Base-by-base conservation (phyloP, 2,329 filamentous ascomycete species). In the Neonectria hederae region DNA sequence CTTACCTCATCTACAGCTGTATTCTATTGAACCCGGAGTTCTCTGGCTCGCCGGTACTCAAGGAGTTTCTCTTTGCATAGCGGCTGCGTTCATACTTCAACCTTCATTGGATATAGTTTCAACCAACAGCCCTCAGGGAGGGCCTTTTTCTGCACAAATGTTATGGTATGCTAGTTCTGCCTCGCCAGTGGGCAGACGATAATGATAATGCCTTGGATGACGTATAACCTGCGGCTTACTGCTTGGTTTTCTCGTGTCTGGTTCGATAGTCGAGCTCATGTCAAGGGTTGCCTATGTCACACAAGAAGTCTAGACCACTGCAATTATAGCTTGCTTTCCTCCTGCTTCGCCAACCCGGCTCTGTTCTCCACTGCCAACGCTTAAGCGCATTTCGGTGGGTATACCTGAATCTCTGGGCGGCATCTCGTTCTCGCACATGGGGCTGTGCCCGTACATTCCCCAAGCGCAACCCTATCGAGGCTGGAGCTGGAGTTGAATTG, bases 1-100 rank as follows among this genome's bases (percentile, higher is more conserved):
- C 72, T 71, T 19, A 76, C 55, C 46, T 45, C 21, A 17, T 21
- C 54, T 19, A 9, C 75, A 97, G 93, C 76, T 97, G 94, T 80
- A 90, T 97, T 65, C 81, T 98, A 69, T 82, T 97, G 30, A 97
- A 97, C 77, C 95, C 95, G 0, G 94, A 97, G 78, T 97, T 97
- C 76, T 92, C 94, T 35, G 92, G 92, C 11, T 96, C 93, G n/a
- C 92, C 94, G 0, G 89, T 97, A 2, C 84, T 97, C 46, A 97
- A 96, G 76, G 93, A 97, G 62, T 97, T 97, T 76, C 84, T 97
- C 54, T 96, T 97, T 77, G 83, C 83, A 56, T 87, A 84, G 54
- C 63, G 63, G 51, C 59, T 30, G 21, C n/a, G 59, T 46, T 58
- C 48, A n/a, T 54, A 32, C 40, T 54, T 54, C 40, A 57, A 62